A percentile compares a stretch with the other conserved stretches of the same genome.
phyloP scores from a whole-genome alignment of 2,329 filamentous ascomycete genomes.

The Chrysosporium queenslandicum region DNA sequence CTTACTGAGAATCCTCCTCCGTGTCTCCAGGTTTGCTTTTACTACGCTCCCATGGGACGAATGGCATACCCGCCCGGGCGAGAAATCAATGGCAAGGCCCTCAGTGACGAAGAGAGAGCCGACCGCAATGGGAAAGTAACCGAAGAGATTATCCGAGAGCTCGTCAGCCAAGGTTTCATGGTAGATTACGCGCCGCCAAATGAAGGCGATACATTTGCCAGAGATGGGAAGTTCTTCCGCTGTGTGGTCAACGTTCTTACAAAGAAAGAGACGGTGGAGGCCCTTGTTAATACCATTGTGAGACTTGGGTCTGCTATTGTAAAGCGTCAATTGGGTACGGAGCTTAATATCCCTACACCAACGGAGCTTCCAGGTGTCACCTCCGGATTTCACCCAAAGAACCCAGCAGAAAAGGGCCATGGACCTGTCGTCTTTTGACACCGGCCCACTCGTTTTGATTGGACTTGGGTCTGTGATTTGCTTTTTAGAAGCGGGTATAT shows the following conservation, averaged over 20 bases:
- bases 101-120: conserved; percentile 28
- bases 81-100: conserved; percentile 20
- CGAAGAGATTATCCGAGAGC: conserved; percentile 42
- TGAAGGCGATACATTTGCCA: conserved; percentile 41
- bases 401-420: conserved; percentile 27
- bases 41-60: conserved; percentile 56
- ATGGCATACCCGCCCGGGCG: conserved; percentile 32
- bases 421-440: conserved; percentile 25
- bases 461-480: neutral
- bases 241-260: conserved; percentile 59
- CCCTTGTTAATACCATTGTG: conserved; percentile 51
- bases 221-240: conserved; percentile 55
- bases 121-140: conserved; percentile 48
- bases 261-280: conserved; percentile 50
- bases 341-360: conserved; percentile 2
- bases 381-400: conserved; percentile 17
- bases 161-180: conserved; percentile 57
- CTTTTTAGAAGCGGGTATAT: neutral
- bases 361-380: neutral
- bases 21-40: conserved; percentile 92
- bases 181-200: conserved; percentile 52
- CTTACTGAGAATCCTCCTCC: conserved; percentile 68
- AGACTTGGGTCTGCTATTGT: conserved; percentile 34
- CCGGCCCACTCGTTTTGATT: neutral
- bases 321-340: conserved; percentile 15